A percentile compares a stretch with the other conserved stretches of the same genome.
phyloP scores from a whole-genome alignment of 352 stramenopile species.

The Globisporangium carolinianum region DNA sequence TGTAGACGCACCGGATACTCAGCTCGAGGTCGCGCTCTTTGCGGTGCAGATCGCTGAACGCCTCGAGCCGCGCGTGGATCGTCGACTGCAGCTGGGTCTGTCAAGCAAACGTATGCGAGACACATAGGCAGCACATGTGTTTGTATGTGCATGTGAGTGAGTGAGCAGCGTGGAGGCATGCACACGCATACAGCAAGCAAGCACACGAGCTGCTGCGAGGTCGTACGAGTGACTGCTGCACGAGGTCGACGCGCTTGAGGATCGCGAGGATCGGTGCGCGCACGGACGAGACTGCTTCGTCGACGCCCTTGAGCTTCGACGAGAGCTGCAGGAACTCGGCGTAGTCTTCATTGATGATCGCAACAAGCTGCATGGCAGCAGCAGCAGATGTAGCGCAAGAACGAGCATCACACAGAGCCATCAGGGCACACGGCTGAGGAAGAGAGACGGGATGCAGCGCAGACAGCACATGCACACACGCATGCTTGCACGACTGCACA shows the following conservation, averaged over 20 bases:
- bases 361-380: conserved; percentile 39
- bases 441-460: not conserved
- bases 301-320: conserved; percentile 79
- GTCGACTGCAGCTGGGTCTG: conserved; percentile 44
- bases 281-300: conserved; percentile 78
- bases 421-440: not conserved
- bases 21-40: conserved; percentile 44
- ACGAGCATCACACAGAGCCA: not conserved
- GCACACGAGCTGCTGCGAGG: too few relatives aligned
- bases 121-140: not conserved
- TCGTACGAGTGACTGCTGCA: conserved; percentile 51
- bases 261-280: conserved; percentile 61
- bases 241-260: conserved; percentile 73
- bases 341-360: conserved; percentile 88
- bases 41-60: conserved; percentile 34
- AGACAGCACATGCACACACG: not conserved
- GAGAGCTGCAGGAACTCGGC: conserved; percentile 87
- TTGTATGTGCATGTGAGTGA: not conserved
- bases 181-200: not conserved
- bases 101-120: not conserved
- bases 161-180: not conserved
- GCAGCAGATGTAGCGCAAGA: not conserved
- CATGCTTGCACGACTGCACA: not conserved
- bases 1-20: conserved; percentile 36
- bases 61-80: conserved; percentile 44